phyloP scores from a whole-genome alignment of 2,329 filamentous ascomycete species.

The Apiospora marii region DNA sequence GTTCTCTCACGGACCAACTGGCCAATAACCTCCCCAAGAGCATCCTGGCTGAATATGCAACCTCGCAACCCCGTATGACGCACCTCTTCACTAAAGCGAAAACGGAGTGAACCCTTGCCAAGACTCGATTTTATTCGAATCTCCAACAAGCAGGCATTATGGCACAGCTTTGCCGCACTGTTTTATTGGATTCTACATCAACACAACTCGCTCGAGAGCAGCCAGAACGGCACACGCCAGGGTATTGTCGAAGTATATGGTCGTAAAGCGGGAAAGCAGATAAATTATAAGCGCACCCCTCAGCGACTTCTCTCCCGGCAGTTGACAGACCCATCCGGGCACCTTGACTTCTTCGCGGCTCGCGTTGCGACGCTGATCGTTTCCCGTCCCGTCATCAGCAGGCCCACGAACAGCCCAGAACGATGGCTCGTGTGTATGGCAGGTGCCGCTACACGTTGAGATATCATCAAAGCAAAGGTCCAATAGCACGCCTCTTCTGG shows the following conservation, averaged over 20 bases:
- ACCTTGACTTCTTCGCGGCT: background rate
- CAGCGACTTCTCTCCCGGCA: background rate
- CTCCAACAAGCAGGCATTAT: slow-evolving; percentile 8
- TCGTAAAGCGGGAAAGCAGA: background rate
- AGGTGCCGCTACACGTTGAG: background rate
- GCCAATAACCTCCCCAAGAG: background rate
- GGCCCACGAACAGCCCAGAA: slow-evolving; percentile 8
- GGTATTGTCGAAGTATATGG: background rate
- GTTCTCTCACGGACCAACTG: background rate
- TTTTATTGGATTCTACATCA: background rate
- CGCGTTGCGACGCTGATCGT: background rate
- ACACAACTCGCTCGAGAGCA: background rate
- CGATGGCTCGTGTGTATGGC: slow-evolving; percentile 1
- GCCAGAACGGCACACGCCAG: background rate
- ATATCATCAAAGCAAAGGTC: background rate
- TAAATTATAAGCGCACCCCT: background rate
- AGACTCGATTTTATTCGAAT: slow-evolving; percentile 6
- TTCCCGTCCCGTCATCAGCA: background rate
- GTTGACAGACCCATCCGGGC: background rate
- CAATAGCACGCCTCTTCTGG: slow-evolving; percentile 3
- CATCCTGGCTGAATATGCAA: slow-evolving; percentile 10
- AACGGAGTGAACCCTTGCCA: slow-evolving; percentile 9
- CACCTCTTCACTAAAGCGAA: slow-evolving; percentile 4
- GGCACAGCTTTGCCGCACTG: background rate
- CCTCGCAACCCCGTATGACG: slow-evolving; percentile 3